Base-by-base conservation (phyloP, 1,139 yeast species). In the Hemisphaericaspora lyxosophila region DNA sequence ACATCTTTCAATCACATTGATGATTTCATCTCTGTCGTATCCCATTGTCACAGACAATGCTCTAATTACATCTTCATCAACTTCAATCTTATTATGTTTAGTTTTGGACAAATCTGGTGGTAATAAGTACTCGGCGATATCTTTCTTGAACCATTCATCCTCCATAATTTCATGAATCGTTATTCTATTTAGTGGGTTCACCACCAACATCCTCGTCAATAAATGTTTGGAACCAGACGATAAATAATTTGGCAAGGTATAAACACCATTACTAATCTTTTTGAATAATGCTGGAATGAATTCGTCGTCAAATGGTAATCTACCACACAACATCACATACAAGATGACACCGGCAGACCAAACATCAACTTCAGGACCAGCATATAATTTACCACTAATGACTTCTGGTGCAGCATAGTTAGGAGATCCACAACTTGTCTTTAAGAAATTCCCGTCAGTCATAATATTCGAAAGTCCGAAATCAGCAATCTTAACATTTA, bases 371-470 rank as follows among this genome's bases (percentile, higher is more conserved):
- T 92, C 98, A 2, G 97, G 97, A 4, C 98, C 98, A 2, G 97
- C 98, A 55, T 92, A 92, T 42, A 92, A 73, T 59, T 94, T 90
- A 33, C 98, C 98, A 49, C 94, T 82, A 44, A 92, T 92, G 34
- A 92, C 97, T 62, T 92, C 98, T 0, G 98, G 98, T 0, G 98
- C 98, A 2, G 98, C 98, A 58, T 92, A 92, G 58, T 92, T 90
- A 37, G 98, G 97, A 11, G 96, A 86, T 2, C 98, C 98, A 68
- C 98, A 92, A 54, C 92, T 81, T 1, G 98, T 92, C 59, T 90
- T 92, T 56, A 92, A 73, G 55, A 92, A 92, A 59, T 92, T 92
- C 42, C 98, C 98, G 63, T 92, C 98, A 7, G 97, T 90, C 97
- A 92, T 92, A 50, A 92, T 90, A 60, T 92, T 92, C 26, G 95